phyloP scores from a whole-genome alignment of 495 filamentous ascomycete genomes.

The Aspergillus asperescens region DNA sequence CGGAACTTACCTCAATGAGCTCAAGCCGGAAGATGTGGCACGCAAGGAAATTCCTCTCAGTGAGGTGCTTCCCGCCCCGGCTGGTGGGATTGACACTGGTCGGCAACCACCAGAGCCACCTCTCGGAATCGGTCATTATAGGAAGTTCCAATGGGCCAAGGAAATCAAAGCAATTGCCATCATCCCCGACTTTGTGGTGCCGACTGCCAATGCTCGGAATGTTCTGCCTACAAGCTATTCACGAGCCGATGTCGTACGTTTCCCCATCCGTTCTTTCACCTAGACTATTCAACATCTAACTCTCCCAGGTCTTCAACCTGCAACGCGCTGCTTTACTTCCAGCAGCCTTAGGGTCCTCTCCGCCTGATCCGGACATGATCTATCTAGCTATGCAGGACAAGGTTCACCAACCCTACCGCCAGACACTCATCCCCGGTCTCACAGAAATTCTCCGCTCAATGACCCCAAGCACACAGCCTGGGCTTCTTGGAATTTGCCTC shows the following conservation, averaged over 20 bases:
- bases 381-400: slow-evolving; percentile 97
- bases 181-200: slow-evolving; percentile 89
- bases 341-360: slow-evolving; percentile 75
- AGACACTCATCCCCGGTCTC: slow-evolving; percentile 81
- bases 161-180: slow-evolving; percentile 95
- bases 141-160: slow-evolving; percentile 82
- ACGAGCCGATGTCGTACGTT: slow-evolving; percentile 68
- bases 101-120: slow-evolving; percentile 81
- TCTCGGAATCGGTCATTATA: slow-evolving; percentile 82
- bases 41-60: slow-evolving; percentile 91
- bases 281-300: background rate
- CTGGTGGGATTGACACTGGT: slow-evolving; percentile 84
- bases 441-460: slow-evolving; percentile 84
- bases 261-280: background rate
- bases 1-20: slow-evolving; percentile 87
- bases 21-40: slow-evolving; percentile 76
- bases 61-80: slow-evolving; percentile 81
- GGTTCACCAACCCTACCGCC: slow-evolving; percentile 90
- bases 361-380: slow-evolving; percentile 88
- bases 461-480: slow-evolving; percentile 76
- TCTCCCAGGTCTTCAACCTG: slow-evolving; percentile 75
- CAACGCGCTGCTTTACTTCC: slow-evolving; percentile 87
- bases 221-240: slow-evolving; percentile 74
- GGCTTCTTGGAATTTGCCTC: slow-evolving; percentile 85
- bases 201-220: slow-evolving; percentile 78